Base-by-base conservation (phyloP, 148 eudicot species). In the Chenopodium quinoa region DNA sequence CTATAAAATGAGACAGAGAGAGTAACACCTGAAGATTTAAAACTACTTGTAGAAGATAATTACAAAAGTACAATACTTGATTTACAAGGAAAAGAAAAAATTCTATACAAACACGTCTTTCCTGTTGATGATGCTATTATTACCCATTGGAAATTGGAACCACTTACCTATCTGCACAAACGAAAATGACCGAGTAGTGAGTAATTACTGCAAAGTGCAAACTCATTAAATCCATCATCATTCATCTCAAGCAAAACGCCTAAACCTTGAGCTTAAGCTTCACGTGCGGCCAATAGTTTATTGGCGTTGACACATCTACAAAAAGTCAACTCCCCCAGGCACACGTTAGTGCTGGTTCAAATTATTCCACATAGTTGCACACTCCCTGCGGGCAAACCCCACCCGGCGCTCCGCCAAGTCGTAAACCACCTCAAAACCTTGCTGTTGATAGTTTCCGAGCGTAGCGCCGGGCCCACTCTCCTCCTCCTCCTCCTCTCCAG, bases 381-480 rank as follows among this genome's bases (percentile, higher is more conserved):
- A 95, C 79, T 87, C 81, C 73, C 97, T 83, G 47, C 82, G 81
- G 0, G 97, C 99, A 80, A 95, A 95, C 78, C 99, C 99, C 78
- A 95, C 91, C 86, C 94, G 83, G 4, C 87, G 76, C 54, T 83
- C 83, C 77, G 89, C 90, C 92, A 95, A 92, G 66, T 95, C 99
- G 80, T 95, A 95, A 69, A 91, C 93, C 86, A 95, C 99, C 81
- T 95, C 97, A 73, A 95, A 93, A 47, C 99, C 99, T 70, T 95
- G 97, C 34, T 95, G 99, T 78, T 93, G 97, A 69, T 95, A 95
- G 34, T 95, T 95, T 77, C 99, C 99, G 12, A 95, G 78, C 20
- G 94, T 89, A 54, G 92, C 91, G 66, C 85, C 95, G 12, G 99
- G 95, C 87, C 98, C 98, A 81, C 90, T 78, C 48, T 89, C 97